Evolutionary conservation across 1,284 basidiomycete genomes (phyloP), one percentile per base, ranked within the genome.

Genomic region (Tilletia indica): DNA sequence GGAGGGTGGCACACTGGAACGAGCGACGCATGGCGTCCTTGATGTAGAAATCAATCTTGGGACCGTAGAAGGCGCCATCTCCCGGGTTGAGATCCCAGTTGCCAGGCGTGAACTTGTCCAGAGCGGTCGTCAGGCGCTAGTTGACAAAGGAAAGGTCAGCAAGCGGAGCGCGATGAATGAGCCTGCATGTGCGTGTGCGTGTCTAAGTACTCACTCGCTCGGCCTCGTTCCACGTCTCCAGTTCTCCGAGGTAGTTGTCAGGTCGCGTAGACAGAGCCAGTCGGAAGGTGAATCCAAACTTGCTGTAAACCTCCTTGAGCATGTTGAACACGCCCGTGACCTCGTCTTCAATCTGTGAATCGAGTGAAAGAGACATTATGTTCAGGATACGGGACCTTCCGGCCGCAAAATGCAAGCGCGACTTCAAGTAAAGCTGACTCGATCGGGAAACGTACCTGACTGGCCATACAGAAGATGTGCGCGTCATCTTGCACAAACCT

Each of bases 401-500:
- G 25, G 25, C 25, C 25, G 25, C 2, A 0, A 31, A 31, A 31
- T 31, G 25, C 25, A 14, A 14, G 42, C 42, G 42, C 42, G 14
- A 45, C 6, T 5, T 63, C 38, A 63, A 31, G 4, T 11, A 16
- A 34, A 11, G 25, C 16, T 5, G 31, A 45, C 11, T 16, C 31
- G 4, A 12, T 1, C 49, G 4, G 14, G 3, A 58, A 45, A 70
- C 85, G 58, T 68, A 91, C 91, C 87, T 94, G 93, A 34, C 91
- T 90, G n/a, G 91, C 91, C 89, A 93, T 96, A 85, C 97, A 99
- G 88, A 99, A 99, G 72, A 98, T 89, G 82, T 96, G 94, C 0
- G 92, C 95, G 84, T 99, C 97, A 84, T 99, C 97, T 87, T 99
- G 97, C 70, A 94, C 91, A 86, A 99, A 99, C 67, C 97, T 87